A percentile compares a stretch with the other conserved stretches of the same genome.
phyloP scores from a whole-genome alignment of 2,329 filamentous ascomycete species.

The Balansia obtecta region DNA sequence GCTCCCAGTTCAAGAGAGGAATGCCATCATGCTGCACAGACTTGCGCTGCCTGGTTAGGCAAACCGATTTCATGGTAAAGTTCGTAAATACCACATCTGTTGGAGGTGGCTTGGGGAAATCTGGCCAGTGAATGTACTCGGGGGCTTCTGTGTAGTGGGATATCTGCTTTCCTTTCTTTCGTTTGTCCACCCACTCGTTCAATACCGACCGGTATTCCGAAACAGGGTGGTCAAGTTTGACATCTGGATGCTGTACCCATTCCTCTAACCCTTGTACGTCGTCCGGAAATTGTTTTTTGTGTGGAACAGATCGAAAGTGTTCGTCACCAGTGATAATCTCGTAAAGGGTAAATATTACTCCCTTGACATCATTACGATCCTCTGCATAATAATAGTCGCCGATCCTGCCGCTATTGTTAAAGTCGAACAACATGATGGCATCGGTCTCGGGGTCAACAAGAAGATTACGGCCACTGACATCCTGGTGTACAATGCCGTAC shows the following conservation, averaged over 20 bases:
- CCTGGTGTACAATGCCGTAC: constrained; percentile 25
- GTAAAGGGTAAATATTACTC: constrained; percentile 22
- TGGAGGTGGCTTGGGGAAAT: too few species aligned
- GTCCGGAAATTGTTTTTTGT: constrained; percentile 14
- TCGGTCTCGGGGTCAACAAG: constrained; percentile 21
- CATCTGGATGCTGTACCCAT: constrained; percentile 21
- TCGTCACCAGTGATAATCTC: constrained; percentile 22
- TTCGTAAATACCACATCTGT: too few species aligned
- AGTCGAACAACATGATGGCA: constrained; percentile 24
- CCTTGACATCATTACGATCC: constrained; percentile 19
- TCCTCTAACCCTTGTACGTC: constrained; percentile 8
- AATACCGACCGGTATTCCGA: constrained; percentile 16
- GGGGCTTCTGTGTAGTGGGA: background rate
- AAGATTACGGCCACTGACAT: constrained; percentile 25
- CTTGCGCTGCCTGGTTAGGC: too few species aligned
- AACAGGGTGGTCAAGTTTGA: constrained; percentile 19
- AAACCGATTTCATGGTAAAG: too few species aligned
- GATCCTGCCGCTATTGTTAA: constrained; percentile 16
- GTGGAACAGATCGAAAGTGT: constrained; percentile 10
- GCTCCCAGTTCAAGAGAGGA: too few species aligned
- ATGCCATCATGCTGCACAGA: too few species aligned
- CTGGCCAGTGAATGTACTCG: background rate
- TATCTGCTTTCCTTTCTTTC: constrained; percentile 1
- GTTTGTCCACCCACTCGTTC: constrained; percentile 14
- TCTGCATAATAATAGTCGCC: constrained; percentile 6